Evolutionary conservation across 2,329 filamentous ascomycete genomes (phyloP).

Genomic region (Pezicula radicicola): DNA sequence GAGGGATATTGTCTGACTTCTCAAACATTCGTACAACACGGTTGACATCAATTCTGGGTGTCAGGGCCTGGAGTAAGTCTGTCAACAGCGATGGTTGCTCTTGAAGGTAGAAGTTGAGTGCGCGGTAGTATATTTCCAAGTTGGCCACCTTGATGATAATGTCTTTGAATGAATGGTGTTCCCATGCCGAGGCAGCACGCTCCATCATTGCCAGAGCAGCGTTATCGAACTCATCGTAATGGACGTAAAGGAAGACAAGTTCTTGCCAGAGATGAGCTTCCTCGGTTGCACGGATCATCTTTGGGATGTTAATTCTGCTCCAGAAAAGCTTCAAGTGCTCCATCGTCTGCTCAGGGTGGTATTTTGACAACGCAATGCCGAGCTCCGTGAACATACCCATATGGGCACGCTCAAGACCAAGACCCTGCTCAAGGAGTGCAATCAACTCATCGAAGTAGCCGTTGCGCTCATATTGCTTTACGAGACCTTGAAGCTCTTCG

Average conservation of each 20-base stretch:
- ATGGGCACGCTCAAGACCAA: slow-evolving; percentile 79
- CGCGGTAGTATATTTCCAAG: slow-evolving; percentile 97
- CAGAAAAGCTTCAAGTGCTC: slow-evolving; percentile 99
- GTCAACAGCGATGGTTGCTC: slow-evolving; percentile 94
- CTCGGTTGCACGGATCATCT: slow-evolving; percentile 91
- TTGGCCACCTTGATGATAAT: slow-evolving; percentile 97
- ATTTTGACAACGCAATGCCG: slow-evolving; percentile 88
- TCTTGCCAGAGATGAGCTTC: slow-evolving; percentile 97
- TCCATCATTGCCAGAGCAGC: slow-evolving; percentile 97
- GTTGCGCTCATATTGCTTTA: slow-evolving; percentile 94
- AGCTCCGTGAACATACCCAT: slow-evolving; percentile 97
- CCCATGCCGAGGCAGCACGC: slow-evolving; percentile 95
- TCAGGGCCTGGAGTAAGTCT: slow-evolving; percentile 89
- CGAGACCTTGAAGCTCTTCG: slow-evolving; percentile 87
- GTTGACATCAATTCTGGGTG: slow-evolving; percentile 94
- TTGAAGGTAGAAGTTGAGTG: slow-evolving; percentile 94
- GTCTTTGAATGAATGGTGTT: slow-evolving; percentile 99
- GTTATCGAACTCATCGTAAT: slow-evolving; percentile 98
- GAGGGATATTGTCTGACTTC: slow-evolving; percentile 94
- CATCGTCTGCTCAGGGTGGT: slow-evolving; percentile 94
- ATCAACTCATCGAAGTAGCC: slow-evolving; percentile 99
- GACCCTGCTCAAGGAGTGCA: slow-evolving; percentile 85
- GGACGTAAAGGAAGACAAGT: slow-evolving; percentile 94
- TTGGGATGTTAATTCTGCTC: slow-evolving; percentile 95
- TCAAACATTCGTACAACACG: slow-evolving; percentile 99